Percentiles rank a stretch among this genome's conserved stretches.
Conservation (phyloP, 2,329 filamentous ascomycete species). For the Trichoderma atroviride region DNA sequence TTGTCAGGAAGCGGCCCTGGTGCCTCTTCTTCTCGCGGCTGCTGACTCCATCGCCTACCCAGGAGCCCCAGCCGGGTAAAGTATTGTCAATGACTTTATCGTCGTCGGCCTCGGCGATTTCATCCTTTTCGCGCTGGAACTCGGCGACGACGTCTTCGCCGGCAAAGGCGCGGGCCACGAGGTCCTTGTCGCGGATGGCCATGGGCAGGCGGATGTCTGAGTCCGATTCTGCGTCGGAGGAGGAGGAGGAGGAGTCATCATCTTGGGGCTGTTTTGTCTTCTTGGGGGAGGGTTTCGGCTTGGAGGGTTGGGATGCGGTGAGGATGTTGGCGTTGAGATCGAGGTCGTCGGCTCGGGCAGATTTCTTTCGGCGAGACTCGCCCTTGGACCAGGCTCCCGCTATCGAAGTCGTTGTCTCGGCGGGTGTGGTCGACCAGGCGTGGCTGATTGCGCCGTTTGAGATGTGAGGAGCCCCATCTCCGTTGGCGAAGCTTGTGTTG, state of each 20-base stretch:
- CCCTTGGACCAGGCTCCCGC: slow-evolving; percentile 49
- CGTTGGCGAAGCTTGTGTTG: slow-evolving; percentile 34
- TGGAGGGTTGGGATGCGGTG: slow-evolving; percentile 37
- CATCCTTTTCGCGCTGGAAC: slow-evolving; percentile 79
- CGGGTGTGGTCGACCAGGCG: slow-evolving; percentile 31
- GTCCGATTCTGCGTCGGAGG: slow-evolving; percentile 50
- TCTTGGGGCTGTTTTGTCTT: not conserved
- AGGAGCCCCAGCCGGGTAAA: slow-evolving; percentile 92
- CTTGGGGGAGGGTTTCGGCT: slow-evolving; percentile 33
- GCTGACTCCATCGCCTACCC: slow-evolving; percentile 83
- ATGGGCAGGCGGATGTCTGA: slow-evolving; percentile 57
- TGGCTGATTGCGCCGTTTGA: slow-evolving; percentile 28
- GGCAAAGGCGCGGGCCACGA: slow-evolving; percentile 84
- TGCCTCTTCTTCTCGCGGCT: slow-evolving; percentile 68
- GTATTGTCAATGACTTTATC: slow-evolving; percentile 81
- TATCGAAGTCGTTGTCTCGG: slow-evolving; percentile 34
- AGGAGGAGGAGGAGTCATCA: slow-evolving; percentile 40
- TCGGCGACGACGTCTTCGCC: slow-evolving; percentile 81
- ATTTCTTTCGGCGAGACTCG: slow-evolving; percentile 44
- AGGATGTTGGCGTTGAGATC: slow-evolving; percentile 45
- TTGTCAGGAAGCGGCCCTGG: slow-evolving; percentile 64
- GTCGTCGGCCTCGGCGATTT: slow-evolving; percentile 72
- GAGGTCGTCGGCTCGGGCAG: slow-evolving; percentile 42
- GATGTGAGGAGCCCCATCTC: slow-evolving; percentile 31
- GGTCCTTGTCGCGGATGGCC: slow-evolving; percentile 62